These are phyloP conservation scores for Geotrichum bryndzae DNA, from an alignment of 1,139 yeast genomes.

Conservation along the genomic window DNA sequence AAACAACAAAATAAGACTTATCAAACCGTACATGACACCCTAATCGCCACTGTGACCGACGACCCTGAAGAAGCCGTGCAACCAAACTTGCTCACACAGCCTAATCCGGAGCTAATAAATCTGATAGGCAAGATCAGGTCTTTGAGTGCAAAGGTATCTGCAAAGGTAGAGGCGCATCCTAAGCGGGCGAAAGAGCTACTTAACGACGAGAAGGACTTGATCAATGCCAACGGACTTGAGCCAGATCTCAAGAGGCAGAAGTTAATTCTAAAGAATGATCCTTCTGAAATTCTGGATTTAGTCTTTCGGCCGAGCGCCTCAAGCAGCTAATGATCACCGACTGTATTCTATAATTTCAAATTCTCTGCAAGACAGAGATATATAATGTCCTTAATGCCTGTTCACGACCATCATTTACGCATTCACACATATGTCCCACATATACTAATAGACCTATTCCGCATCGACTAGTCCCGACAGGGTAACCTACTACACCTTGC, in stretches of 20 bases:
- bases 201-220: not conserved
- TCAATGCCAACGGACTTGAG: not conserved
- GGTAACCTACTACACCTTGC: not conserved
- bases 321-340: not conserved
- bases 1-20: not conserved
- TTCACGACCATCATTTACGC: not conserved
- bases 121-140: conserved; percentile 10
- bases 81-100: conserved; percentile 5
- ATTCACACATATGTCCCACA: not conserved
- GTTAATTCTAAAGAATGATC: conserved; percentile 10
- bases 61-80: conserved; percentile 6
- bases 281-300: conserved; percentile 1
- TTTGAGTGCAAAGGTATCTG: conserved; percentile 4
- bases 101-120: conserved; percentile 7
- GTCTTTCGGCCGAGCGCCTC: not conserved
- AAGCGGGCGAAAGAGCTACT: not conserved
- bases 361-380: not conserved
- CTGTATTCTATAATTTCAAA: not conserved
- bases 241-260: conserved; percentile 13
- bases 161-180: not conserved
- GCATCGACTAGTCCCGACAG: not conserved
- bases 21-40: not conserved
- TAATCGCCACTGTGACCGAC: not conserved
- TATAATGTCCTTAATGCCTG: not conserved
- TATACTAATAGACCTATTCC: not conserved